phyloP scores from a whole-genome alignment of 805 yeast species.

The Candida caryicola region DNA sequence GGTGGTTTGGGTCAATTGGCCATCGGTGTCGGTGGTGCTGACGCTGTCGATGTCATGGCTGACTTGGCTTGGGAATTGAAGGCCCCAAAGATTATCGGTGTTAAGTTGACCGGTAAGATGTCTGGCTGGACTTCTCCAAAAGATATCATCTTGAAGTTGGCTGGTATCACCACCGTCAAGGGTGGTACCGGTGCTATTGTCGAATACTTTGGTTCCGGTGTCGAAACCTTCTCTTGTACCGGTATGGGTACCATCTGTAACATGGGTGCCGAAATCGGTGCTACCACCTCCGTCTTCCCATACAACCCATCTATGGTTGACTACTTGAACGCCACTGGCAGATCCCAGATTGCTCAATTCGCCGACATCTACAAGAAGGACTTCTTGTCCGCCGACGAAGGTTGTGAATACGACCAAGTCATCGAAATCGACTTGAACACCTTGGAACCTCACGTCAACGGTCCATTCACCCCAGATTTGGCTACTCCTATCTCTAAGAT shows the following conservation, averaged over 20 bases:
- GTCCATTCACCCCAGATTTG: slow-evolving; percentile 98
- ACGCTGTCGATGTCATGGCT: slow-evolving; percentile 96
- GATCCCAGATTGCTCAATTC: slow-evolving; percentile 78
- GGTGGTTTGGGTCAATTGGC: slow-evolving; percentile 98
- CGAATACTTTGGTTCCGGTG: slow-evolving; percentile 97
- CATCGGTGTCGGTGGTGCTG: slow-evolving; percentile 99
- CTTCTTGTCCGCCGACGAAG: slow-evolving; percentile 79
- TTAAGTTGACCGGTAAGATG: slow-evolving; percentile 83
- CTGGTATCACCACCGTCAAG: slow-evolving; percentile 90
- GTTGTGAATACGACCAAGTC: slow-evolving; percentile 87
- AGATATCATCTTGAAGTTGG: slow-evolving; percentile 90
- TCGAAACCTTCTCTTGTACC: slow-evolving; percentile 81
- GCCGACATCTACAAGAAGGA: slow-evolving; percentile 62
- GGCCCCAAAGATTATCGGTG: slow-evolving; percentile 95
- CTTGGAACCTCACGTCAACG: slow-evolving; percentile 93
- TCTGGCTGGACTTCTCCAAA: slow-evolving; percentile 96
- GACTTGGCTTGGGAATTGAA: slow-evolving; percentile 98
- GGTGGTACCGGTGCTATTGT: slow-evolving; percentile 98
- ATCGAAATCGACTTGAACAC: slow-evolving; percentile 83
- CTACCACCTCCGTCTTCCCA: slow-evolving; percentile 97
- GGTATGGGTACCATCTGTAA: slow-evolving; percentile 99
- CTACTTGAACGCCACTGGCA: slow-evolving; percentile 79
- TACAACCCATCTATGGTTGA: slow-evolving; percentile 74
- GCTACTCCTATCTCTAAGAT: slow-evolving; percentile 88
- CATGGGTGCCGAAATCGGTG: slow-evolving; percentile 99